A percentile compares a stretch with the other conserved stretches of the same genome.
Conservation (phyloP, 2,329 filamentous ascomycete genomes). For the Alternaria arborescens region DNA sequence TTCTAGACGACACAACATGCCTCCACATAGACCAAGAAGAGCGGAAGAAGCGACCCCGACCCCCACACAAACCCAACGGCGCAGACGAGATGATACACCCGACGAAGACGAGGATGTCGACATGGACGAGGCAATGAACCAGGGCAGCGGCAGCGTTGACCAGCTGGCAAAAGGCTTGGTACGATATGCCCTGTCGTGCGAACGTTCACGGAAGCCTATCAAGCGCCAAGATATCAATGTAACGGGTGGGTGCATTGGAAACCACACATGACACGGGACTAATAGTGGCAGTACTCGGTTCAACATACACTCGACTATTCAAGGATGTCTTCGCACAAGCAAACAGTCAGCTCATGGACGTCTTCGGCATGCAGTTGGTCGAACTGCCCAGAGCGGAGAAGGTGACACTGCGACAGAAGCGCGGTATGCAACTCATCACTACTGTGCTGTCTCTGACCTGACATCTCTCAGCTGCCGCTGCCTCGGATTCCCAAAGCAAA, state of each 20-base stretch:
- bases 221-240: slow-evolving; percentile 65
- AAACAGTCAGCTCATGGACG: slow-evolving; percentile 72
- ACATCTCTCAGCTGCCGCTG: slow-evolving; percentile 59
- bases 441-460: background rate
- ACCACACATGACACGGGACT: slow-evolving; percentile 3
- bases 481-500: slow-evolving; percentile 59
- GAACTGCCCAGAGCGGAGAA: slow-evolving; percentile 86
- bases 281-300: slow-evolving; percentile 68
- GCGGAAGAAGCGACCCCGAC: slow-evolving; percentile 23
- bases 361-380: slow-evolving; percentile 92
- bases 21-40: slow-evolving; percentile 10
- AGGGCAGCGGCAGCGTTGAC: slow-evolving; percentile 43
- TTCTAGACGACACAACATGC: slow-evolving; percentile 9
- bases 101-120: slow-evolving; percentile 36
- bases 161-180: slow-evolving; percentile 69
- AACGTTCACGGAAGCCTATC: slow-evolving; percentile 66
- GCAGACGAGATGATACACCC: slow-evolving; percentile 25
- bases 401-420: slow-evolving; percentile 78
- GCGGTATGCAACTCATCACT: slow-evolving; percentile 62
- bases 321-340: slow-evolving; percentile 78
- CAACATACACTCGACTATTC: slow-evolving; percentile 71
- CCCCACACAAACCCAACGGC: slow-evolving; percentile 30
- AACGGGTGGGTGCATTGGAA: slow-evolving; percentile 51
- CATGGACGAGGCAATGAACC: slow-evolving; percentile 19
- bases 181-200: slow-evolving; percentile 67